phyloP scores from a whole-genome alignment of 2,329 filamentous ascomycete genomes.

The Tothia fuscella region DNA sequence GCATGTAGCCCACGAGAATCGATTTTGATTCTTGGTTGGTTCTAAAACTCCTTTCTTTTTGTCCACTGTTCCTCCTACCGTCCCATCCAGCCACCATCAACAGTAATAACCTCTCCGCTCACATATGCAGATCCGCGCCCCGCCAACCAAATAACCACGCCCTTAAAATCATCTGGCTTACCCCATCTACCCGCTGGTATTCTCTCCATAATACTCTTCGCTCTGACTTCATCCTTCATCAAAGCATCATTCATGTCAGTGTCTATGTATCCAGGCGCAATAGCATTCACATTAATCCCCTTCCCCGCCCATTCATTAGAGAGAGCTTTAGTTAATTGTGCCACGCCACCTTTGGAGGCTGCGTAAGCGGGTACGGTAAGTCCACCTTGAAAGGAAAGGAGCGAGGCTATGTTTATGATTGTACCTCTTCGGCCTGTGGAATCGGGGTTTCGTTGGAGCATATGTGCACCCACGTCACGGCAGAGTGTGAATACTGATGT shows the following conservation, averaged over 20 bases:
- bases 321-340: slow-evolving; percentile 72
- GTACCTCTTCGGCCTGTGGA: slow-evolving; percentile 48
- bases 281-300: slow-evolving; percentile 75
- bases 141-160: slow-evolving; percentile 64
- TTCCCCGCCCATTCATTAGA: slow-evolving; percentile 76
- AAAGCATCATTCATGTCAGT: slow-evolving; percentile 92
- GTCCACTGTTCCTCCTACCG: too few species aligned
- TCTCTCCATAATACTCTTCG: slow-evolving; percentile 61
- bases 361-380: slow-evolving; percentile 83
- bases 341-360: slow-evolving; percentile 73
- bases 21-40: too few species aligned
- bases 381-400: slow-evolving; percentile 77
- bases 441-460: slow-evolving; percentile 46
- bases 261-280: slow-evolving; percentile 80
- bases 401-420: slow-evolving; percentile 75
- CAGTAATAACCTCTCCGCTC: slow-evolving; percentile 66
- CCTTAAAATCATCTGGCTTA: slow-evolving; percentile 76
- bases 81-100: slow-evolving; percentile 92
- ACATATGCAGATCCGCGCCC: slow-evolving; percentile 70
- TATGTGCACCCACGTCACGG: slow-evolving; percentile 67
- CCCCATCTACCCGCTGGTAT: slow-evolving; percentile 84
- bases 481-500: slow-evolving; percentile 66
- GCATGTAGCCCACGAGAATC: too few species aligned
- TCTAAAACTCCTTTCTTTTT: too few species aligned
- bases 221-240: slow-evolving; percentile 56